A percentile compares a stretch with the other conserved stretches of the same genome.
These are phyloP conservation scores for Pueraria montana DNA, from an alignment of 306 rosid genomes.

Conservation along the genomic window DNA sequence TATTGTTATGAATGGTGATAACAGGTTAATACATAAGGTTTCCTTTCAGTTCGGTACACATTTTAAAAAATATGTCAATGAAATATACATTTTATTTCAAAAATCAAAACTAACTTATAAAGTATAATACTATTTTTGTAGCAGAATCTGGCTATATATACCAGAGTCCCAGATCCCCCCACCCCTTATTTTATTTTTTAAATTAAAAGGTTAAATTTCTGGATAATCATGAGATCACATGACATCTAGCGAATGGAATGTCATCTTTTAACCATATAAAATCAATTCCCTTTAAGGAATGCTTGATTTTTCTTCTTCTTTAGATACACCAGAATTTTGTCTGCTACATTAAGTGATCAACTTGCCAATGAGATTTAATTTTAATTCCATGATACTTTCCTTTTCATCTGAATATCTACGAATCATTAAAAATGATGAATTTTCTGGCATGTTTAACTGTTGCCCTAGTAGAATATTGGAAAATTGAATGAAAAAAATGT, in stretches of 20 bases:
- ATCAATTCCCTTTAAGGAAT: slow-evolving; percentile 17
- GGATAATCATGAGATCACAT: not conserved
- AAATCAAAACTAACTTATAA: not conserved
- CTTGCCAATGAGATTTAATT: slow-evolving; percentile 9
- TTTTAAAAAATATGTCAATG: not conserved
- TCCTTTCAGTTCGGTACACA: not conserved
- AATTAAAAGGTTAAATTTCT: not conserved
- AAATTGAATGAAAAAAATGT: not conserved
- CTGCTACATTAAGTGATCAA: not conserved
- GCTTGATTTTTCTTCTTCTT: slow-evolving; percentile 16
- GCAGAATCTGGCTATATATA: not conserved
- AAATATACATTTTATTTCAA: slow-evolving; percentile 31
- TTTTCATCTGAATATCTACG: not conserved
- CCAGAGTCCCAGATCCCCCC: not conserved
- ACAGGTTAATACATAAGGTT: slow-evolving; percentile 1
- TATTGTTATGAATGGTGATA: slow-evolving; percentile 31
- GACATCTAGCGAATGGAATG: not conserved
- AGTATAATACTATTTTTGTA: not conserved
- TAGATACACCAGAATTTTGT: not conserved
- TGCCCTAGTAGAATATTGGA: slow-evolving; percentile 13
- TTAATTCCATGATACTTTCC: not conserved
- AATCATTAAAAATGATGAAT: not conserved
- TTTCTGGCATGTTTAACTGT: slow-evolving; percentile 22
- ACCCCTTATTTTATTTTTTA: no score
- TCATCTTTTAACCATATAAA: slow-evolving; percentile 34